Evolutionary conservation across 2,329 filamentous ascomycete genomes (phyloP), one percentile per base, ranked within the genome.

Genomic region (Clonostachys sp.): DNA sequence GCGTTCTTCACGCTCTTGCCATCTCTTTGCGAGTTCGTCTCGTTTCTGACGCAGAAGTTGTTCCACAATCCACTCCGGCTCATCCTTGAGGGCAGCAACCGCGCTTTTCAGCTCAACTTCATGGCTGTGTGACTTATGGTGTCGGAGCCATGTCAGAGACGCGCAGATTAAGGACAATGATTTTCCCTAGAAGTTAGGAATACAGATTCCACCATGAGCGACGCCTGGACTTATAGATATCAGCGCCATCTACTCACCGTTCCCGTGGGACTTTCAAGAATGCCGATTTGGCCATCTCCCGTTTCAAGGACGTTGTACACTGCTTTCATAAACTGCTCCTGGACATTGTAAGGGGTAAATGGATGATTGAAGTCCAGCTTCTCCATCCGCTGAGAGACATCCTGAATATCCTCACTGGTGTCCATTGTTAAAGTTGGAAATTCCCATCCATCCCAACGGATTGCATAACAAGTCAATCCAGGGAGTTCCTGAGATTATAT

Each of bases 231-330:
- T 30, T 30, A 9, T 30, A 30, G 24, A 30, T 30, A 30, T 30
- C 24, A 30, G 24, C 24, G 24, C 24, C 24, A 30, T 30, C 3
- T 12, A 66, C 68, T 53, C 61, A 78, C 77, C 52, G 82, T 87
- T 64, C 91, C 91, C 40, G 91, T 96, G n/a, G 91, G 91, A 42
- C 89, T 95, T 62, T 96, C 91, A 42, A 96, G 84, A 41, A 96
- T 91, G 33, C 89, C 91, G 42, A 96, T 76, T 59, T 91, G 89
- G 9, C 88, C 86, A 40, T 86, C 65, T 5, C 80, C 79, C 20
- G 59, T 60, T 55, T 95, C 84, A 24, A 96, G 79, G 50, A 90
- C 89, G 44, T 81, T 70, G 61, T 95, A 96, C 6, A 94, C 77
- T 1, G 86, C 80, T 55, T 77, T 83, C 91, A 96, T 96, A 61